Base-by-base conservation (phyloP, 768 basidiomycete species). In the Phylloporus scabripes region DNA sequence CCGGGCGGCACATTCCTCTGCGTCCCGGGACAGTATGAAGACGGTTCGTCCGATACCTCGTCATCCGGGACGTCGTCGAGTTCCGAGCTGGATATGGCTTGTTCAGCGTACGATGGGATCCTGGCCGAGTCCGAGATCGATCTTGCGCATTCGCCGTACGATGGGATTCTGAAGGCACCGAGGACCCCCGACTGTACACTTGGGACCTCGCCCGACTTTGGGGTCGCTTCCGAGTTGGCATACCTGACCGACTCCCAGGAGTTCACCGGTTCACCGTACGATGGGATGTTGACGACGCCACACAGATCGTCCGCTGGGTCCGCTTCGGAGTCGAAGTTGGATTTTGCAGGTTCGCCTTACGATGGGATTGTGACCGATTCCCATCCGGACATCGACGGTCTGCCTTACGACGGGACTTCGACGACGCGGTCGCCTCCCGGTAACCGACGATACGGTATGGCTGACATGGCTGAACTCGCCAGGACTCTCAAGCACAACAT, bases 391-490 rank as follows among this genome's bases (percentile, higher is more conserved):
- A 17, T 28, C 29, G 4, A 5, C 10, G 4, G 2, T 43, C 18
- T 7, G 6, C 43, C 43, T 7, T 45, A 14, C 20, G 32, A 46
- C 9, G 46, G 29, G 20, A 33, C 38, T 7, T 8, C 7, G 15
- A 28, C 14, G 26, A 15, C 21, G 0, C 2, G 23, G 14, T 17
- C 12, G 0, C 24, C 18, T 9, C 32, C 39, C 11, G 28, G 28
- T 10, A 7, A 10, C 14, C 52, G 60, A 24, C 55, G 51, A 24
- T 41, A 57, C 2, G 60, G 60, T 2, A 36, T 56, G 31, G 52
- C 42, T 0, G 51, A 54, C 5, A 46, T 60, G 56, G 18, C 26
- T 3, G 1, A 42, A 10, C 24, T 49, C 1, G 31, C 50, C 1
- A 17, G 48, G 32, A 28, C 11, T 15, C 20, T 52, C 39, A 29